Base-by-base conservation (phyloP, 495 filamentous ascomycete genomes). In the Amorphotheca resinae region DNA sequence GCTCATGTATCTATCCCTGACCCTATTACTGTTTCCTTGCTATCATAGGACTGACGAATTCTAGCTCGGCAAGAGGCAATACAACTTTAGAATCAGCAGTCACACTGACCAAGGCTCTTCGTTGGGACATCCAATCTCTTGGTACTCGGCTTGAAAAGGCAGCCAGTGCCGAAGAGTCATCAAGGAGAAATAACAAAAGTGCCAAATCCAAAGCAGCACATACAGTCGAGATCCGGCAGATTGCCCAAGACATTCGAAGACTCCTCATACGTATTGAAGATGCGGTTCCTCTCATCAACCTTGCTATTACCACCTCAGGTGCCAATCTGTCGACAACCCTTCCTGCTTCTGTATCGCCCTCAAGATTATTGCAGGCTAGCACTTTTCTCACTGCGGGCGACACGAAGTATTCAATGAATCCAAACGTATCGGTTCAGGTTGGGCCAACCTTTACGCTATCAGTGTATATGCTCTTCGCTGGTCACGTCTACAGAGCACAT, bases 231-330 rank as follows among this genome's bases (percentile, higher is more conserved):
- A 44, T 49, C 14, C 61, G 65, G 59, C 50, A 69, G 30, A 64
- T 67, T 16, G 77, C 95, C 28, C 72, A 79, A 50, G 84, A 86
- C 35, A 93, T 94, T 50, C 83, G 79, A 49, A 73, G 63, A 22
- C 62, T 99, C 12, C 72, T 96, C 7, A 57, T 57, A 15, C 74
- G 81, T 4, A 93, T 99, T 39, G 93, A 99, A 57, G 82, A 93
- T 58, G 84, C 88, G 17, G 86, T 99, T 14, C 89, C 91, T 4
- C 68, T 95, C 1, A 86, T 99, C 59, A 94, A 86, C 49, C 70
- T 99, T 15, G 93, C 93, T 25, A 94, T 99, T 53, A 89, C 87
- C 2, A 93, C 91, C 4, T 96, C 93, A 3, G 93, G 93, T 0
- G 87, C 85, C 17, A 89, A 74, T 47, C 61, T 94, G 35, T 86